Percentiles rank a stretch among this genome's conserved stretches.
Evolutionary conservation across 1,284 basidiomycete genomes (phyloP).

Genomic region (Psilocybe mexicana): DNA sequence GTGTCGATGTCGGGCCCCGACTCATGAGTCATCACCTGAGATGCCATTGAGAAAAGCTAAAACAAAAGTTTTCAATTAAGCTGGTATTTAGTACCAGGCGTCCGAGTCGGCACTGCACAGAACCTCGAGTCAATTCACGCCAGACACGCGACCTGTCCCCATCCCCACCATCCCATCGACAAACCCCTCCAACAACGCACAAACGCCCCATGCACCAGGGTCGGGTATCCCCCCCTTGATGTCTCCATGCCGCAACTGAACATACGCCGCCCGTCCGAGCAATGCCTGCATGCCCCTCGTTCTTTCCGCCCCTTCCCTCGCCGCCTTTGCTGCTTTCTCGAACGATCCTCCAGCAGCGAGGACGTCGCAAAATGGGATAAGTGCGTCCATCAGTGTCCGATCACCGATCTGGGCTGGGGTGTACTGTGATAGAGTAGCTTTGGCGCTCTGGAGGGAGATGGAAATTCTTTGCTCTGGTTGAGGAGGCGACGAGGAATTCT

Average conservation of each 20-base stretch:
- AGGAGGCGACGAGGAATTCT: neutral
- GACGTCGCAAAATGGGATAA: constrained; percentile 45
- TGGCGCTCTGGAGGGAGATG: constrained; percentile 30
- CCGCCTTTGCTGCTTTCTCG: constrained; percentile 35
- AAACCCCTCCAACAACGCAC: constrained; percentile 38
- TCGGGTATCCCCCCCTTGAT: constrained; percentile 41
- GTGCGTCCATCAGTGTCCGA: constrained; percentile 54
- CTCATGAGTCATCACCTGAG: too few relatives aligned
- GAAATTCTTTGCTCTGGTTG: constrained; percentile 18
- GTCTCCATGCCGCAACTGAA: constrained; percentile 25
- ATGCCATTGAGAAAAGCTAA: too few relatives aligned
- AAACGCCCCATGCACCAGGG: constrained; percentile 56
- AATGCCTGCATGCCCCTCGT: constrained; percentile 48
- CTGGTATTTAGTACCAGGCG: too few relatives aligned
- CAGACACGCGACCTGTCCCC: neutral
- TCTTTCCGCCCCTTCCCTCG: constrained; percentile 45
- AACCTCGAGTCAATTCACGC: too few relatives aligned
- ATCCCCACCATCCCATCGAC: constrained; percentile 3
- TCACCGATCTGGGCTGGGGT: constrained; percentile 56
- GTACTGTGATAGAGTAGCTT: constrained; percentile 38
- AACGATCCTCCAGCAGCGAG: constrained; percentile 36
- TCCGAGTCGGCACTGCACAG: too few relatives aligned
- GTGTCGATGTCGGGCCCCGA: too few relatives aligned
- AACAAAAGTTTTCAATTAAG: too few relatives aligned
- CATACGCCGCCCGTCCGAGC: constrained; percentile 53